phyloP scores from a whole-genome alignment of 768 basidiomycete species.

The Bullera alba region DNA sequence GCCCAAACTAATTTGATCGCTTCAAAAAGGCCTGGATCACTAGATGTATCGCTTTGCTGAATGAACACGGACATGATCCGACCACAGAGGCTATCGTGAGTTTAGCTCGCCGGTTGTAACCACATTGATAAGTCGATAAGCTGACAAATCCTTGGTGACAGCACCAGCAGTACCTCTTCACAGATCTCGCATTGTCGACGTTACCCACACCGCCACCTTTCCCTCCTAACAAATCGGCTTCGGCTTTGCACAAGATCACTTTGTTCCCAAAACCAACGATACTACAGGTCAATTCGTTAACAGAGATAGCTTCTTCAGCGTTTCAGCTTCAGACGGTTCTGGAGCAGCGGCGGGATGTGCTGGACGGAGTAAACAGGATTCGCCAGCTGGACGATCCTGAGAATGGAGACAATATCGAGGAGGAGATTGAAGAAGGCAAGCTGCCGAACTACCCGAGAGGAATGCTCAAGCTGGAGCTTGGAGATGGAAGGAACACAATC shows the following conservation, averaged over 20 bases:
- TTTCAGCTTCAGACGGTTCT: slow-evolving; percentile 64
- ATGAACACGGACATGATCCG: slow-evolving; percentile 9
- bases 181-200: slow-evolving; percentile 33
- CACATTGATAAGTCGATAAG: neutral
- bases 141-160: slow-evolving; percentile 1
- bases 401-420: slow-evolving; percentile 49
- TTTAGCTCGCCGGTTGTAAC: neutral
- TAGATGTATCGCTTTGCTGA: slow-evolving; percentile 14
- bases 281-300: slow-evolving; percentile 66
- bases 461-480: slow-evolving; percentile 68
- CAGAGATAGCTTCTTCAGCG: slow-evolving; percentile 77
- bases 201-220: slow-evolving; percentile 20
- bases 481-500: slow-evolving; percentile 65
- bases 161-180: slow-evolving; percentile 33
- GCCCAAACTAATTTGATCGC: slow-evolving; percentile 1
- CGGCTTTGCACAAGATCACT: slow-evolving; percentile 11
- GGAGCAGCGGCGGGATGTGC: slow-evolving; percentile 56
- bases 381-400: slow-evolving; percentile 34
- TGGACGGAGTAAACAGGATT: slow-evolving; percentile 38
- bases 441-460: slow-evolving; percentile 74
- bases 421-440: slow-evolving; percentile 62
- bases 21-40: slow-evolving; percentile 22
- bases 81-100: slow-evolving; percentile 16
- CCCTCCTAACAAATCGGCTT: slow-evolving; percentile 7
- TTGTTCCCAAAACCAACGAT: slow-evolving; percentile 28